Evolutionary conservation across 2,329 filamentous ascomycete genomes (phyloP), one percentile per base, ranked within the genome.

Genomic region (Colletotrichum viniferum): DNA sequence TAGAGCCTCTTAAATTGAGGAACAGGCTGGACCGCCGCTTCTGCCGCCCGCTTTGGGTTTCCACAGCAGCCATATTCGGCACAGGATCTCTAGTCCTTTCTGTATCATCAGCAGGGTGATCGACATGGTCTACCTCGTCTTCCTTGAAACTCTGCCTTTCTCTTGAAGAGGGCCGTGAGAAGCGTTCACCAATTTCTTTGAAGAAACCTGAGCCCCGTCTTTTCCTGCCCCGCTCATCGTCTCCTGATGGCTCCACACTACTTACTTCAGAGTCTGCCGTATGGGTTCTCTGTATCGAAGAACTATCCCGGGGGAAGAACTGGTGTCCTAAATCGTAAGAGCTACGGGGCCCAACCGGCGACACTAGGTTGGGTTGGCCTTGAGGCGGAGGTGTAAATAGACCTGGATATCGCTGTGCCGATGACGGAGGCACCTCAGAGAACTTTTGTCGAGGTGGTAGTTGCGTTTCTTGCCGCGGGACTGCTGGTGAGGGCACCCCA

Each of bases 341-440:
- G 28, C 58, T 64, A 79, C 81, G 38, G 76, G 73, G 26, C 77
- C 77, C 71, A 67, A 63, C 71, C 80, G 77, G 63, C 56, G 62
- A 61, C 64, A 28, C 68, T 32, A 69, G 63, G 21, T 52, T 71
- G 28, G 55, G 77, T 43, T 74, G 78, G 43, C 65, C 73, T 52
- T 74, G 76, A 9, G 76, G 73, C 21, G 69, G 63, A 9, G 73
- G 61, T 12, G 66, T 82, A 77, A 90, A 89, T 16, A 89, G 82
- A n/a, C 84, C 82, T 4, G 88, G 88, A 74, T 87, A 90, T 60
- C 88, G 84, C 76, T 87, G 84, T 10, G 89, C 86, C 6, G 89
- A 88, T 5, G 88, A 88, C 7, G 89, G 89, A 7, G 89, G 89
- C 48, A 87, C 82, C 76, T 86, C 84, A n/a, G 83, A 79, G 21